These are phyloP conservation scores for Eimeria mitis DNA, from an alignment of 169 alveolate species.

Conservation along the genomic window DNA sequence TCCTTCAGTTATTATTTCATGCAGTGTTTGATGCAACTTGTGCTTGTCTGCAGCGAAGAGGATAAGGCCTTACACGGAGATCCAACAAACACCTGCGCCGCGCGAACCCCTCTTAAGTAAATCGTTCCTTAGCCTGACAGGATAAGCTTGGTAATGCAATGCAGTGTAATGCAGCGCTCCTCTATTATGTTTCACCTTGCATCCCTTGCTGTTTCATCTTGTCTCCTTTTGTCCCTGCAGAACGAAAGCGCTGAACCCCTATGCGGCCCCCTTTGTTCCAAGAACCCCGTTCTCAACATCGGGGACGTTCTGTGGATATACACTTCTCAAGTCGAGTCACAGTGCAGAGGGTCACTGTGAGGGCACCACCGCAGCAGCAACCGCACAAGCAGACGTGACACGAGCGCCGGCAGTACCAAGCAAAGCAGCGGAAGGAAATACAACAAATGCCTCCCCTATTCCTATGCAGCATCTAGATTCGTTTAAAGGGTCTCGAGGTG, in stretches of 20 bases:
- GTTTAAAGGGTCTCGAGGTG: not conserved
- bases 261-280: constrained; percentile 61
- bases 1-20: not conserved
- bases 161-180: not conserved
- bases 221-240: constrained; percentile 18
- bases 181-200: not conserved
- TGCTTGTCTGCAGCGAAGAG: constrained; percentile 23
- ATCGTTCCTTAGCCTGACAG: not conserved
- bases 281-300: not conserved
- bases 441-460: not conserved
- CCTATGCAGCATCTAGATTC: not conserved
- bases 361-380: not conserved
- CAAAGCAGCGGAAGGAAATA: not conserved
- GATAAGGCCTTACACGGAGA: not conserved
- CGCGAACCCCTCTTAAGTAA: constrained; percentile 2
- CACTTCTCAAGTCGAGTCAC: not conserved
- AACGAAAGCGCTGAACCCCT: constrained; percentile 30
- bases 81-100: not conserved
- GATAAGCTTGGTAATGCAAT: not conserved
- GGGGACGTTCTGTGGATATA: not conserved
- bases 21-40: not conserved
- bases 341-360: not conserved
- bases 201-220: not conserved
- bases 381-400: not conserved
- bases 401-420: not conserved